These are phyloP conservation scores for Gryganskiella cystojenkinii DNA, from an alignment of 192 early-diverging fungal species.

Conservation along the genomic window DNA sequence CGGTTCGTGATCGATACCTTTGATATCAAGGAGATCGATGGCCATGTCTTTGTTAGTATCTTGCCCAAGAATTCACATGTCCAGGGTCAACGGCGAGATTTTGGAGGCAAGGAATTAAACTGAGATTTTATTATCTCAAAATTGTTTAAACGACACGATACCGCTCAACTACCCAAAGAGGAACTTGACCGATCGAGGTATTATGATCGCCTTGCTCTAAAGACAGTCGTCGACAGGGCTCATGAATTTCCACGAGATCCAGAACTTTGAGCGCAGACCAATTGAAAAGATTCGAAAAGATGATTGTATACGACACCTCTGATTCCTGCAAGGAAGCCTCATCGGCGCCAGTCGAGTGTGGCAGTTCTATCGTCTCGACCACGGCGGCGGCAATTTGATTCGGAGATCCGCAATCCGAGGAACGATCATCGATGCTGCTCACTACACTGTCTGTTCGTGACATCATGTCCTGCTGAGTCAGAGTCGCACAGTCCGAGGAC, in stretches of 20 bases:
- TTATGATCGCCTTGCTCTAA: background rate
- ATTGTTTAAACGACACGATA: slow-evolving; percentile 7
- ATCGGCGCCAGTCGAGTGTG: background rate
- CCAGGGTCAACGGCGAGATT: slow-evolving; percentile 40
- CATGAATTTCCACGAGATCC: slow-evolving; percentile 42
- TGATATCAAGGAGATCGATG: slow-evolving; percentile 48
- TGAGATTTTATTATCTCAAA: too few relatives aligned
- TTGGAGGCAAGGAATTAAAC: slow-evolving; percentile 47
- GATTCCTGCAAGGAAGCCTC: background rate
- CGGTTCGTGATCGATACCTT: slow-evolving; percentile 49
- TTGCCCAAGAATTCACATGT: slow-evolving; percentile 29
- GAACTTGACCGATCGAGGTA: background rate
- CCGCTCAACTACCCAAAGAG: slow-evolving; percentile 32
- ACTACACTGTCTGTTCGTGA: background rate
- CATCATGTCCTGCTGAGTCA: background rate
- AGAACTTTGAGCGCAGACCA: slow-evolving; percentile 24
- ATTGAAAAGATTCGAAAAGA: slow-evolving; percentile 39
- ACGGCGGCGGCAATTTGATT: background rate
- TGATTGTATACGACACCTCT: background rate
- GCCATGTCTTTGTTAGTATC: slow-evolving; percentile 36
- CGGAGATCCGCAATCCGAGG: background rate
- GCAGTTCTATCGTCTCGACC: background rate
- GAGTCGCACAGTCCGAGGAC: too few relatives aligned
- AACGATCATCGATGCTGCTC: slow-evolving; percentile 2
- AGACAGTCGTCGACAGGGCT: slow-evolving; percentile 22